Evolutionary conservation across 2,329 filamentous ascomycete species (phyloP), one percentile per base, ranked within the genome.

Genomic region (Curvularia eragrostidis): DNA sequence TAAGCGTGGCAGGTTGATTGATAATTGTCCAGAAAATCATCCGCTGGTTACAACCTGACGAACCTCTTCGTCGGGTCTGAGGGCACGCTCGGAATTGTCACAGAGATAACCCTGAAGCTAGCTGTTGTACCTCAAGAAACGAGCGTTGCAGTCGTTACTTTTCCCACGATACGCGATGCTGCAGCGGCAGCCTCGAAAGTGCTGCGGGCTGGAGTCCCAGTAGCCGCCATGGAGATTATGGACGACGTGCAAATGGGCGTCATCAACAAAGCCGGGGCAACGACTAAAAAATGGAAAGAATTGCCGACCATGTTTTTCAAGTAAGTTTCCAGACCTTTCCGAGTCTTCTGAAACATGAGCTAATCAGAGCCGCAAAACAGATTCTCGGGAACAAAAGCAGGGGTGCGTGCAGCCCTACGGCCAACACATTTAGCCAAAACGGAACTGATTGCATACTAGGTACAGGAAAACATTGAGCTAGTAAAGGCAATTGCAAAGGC

Each of bases 221-320:
- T 93, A 6, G 89, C 88, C 0, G 89, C 89, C 3, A 89, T 93
- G 85, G 91, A 95, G 77, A 87, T 95, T 65, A 92, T 95, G 89
- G 91, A 95, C 71, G 91, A 95, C 56, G 89, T 94, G 3, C 90
- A 93, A 76, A 95, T 95, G 91, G 84, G 82, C 62, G 89, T 94
- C 0, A 88, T 95, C 71, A 95, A 95, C 77, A 81, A 87, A 52
- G 85, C 89, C 10, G 89, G 89, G 1, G 86, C 86, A 3, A 92
- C 89, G 0, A 84, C 85, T 7, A 88, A 87, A 15, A 84, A 85
- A 42, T 94, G 91, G 91, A 84, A 89, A 66, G 91, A 93, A 75
- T 77, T 84, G 53, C 90, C 91, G 0, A 93, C 91, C 1, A 82
- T 94, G 12, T 93, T 94, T 75, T 92, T 94, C 84, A 93, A 93